These are phyloP conservation scores for Rhizophagus clarus DNA, from an alignment of 192 early-diverging fungal species.

Conservation along the genomic window DNA sequence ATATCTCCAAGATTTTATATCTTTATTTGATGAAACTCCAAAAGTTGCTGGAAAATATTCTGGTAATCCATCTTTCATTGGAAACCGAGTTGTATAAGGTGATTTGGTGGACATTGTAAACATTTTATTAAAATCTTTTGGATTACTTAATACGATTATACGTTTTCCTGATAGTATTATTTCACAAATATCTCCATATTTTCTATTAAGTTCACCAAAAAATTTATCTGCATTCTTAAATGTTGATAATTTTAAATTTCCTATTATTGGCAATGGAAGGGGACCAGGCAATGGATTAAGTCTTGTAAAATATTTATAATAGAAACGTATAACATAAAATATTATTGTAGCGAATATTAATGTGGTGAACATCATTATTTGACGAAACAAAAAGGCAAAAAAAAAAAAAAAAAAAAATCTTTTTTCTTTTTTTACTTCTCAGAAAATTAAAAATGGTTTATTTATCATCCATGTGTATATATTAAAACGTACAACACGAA, in stretches of 20 bases:
- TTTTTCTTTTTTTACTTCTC: no score
- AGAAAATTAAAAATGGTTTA: no score
- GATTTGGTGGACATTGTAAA: background rate
- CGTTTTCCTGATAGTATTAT: background rate
- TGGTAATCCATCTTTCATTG: background rate
- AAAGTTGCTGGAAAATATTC: background rate
- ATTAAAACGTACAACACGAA: no score
- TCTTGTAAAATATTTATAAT: constrained; percentile 10
- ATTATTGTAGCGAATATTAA: no score
- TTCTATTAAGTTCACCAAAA: no score
- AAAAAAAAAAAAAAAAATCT: no score
- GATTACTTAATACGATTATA: background rate
- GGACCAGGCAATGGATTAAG: constrained; percentile 19
- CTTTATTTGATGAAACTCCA: background rate
- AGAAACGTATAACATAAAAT: background rate
- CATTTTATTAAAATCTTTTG: constrained; percentile 1
- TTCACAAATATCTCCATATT: no score
- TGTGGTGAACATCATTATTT: no score
- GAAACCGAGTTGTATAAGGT: background rate
- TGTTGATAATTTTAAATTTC: background rate
- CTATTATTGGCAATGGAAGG: background rate
- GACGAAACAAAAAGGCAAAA: no score
- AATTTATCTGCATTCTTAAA: no score
- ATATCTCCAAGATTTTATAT: background rate
- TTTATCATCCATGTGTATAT: no score